Percentiles rank a stretch among this genome's conserved stretches.
Conservation (phyloP, 108 stramenopile species). For the Mayamaea pseudoterrestris region DNA sequence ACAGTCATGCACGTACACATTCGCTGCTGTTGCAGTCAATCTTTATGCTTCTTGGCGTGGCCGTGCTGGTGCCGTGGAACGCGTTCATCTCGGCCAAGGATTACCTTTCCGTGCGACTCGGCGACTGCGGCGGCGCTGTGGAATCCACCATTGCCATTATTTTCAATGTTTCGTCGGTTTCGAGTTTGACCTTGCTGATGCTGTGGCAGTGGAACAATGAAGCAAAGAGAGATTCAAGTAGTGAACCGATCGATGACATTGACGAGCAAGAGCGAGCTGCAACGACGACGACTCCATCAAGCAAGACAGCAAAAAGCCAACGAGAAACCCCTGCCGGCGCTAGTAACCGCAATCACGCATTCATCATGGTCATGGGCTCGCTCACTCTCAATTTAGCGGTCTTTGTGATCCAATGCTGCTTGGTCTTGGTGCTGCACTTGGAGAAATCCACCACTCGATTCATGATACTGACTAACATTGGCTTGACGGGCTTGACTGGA, state of each 20-base stretch:
- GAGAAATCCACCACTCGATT: constrained; percentile 11
- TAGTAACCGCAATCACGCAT: constrained; percentile 7
- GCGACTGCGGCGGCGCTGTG: constrained; percentile 9
- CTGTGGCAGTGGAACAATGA: constrained; percentile 2
- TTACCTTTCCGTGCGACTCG: constrained; percentile 35
- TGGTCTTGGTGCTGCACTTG: constrained; percentile 22
- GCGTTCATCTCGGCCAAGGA: constrained; percentile 46
- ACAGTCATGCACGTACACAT: too few species aligned
- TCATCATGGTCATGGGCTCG: constrained; percentile 28
- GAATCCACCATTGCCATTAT: constrained; percentile 37
- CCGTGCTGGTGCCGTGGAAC: constrained; percentile 56
- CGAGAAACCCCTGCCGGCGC: too few species aligned
- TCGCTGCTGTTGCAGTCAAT: constrained; percentile 1
- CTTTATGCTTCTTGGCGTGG: constrained; percentile 46
- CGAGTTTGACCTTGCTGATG: constrained; percentile 17
- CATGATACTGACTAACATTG: constrained; percentile 9
- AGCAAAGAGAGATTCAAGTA: too few species aligned
- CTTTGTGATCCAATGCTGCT: constrained; percentile 20
- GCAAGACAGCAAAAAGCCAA: too few species aligned
- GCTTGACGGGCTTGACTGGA: constrained; percentile 19
- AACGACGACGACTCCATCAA: too few species aligned
- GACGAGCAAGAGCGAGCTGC: too few species aligned
- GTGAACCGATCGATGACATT: too few species aligned
- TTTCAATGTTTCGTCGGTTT: constrained; percentile 32
- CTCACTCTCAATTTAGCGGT: constrained; percentile 24